Percentiles rank a stretch among this genome's conserved stretches.
Evolutionary conservation across 768 basidiomycete genomes (phyloP).

Genomic region (Artomyces pyxidatus): DNA sequence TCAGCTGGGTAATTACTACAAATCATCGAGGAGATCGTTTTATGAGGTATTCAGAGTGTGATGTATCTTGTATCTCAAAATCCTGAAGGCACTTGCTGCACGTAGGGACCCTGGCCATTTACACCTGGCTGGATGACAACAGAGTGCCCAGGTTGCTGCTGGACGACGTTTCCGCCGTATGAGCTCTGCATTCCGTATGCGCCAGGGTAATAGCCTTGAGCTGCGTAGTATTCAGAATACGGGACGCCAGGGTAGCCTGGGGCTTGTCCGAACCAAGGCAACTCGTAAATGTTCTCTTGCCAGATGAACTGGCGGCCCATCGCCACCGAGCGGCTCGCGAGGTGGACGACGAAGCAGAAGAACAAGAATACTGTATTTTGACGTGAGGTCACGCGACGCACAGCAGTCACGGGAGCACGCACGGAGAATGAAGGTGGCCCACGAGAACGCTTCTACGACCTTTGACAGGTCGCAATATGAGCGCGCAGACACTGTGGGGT

Average conservation of each 20-base stretch:
- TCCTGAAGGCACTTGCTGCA: slow-evolving; percentile 1
- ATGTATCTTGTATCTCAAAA: no score
- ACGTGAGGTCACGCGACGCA: no score
- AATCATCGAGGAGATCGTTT: no score
- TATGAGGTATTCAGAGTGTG: no score
- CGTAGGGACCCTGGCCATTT: slow-evolving; percentile 2
- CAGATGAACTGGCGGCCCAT: slow-evolving; percentile 14
- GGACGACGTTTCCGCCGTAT: slow-evolving; percentile 6
- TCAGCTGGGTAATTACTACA: no score
- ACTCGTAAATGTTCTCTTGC: slow-evolving; percentile 10
- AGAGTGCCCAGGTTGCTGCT: slow-evolving; percentile 9
- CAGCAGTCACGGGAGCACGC: neutral
- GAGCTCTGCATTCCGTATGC: neutral
- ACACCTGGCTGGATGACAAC: slow-evolving; percentile 11
- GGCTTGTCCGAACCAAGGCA: slow-evolving; percentile 16
- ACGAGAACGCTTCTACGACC: slow-evolving; percentile 15
- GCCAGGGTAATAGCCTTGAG: slow-evolving; percentile 3
- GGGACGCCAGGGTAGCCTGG: slow-evolving; percentile 13
- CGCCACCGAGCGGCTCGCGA: slow-evolving; percentile 9
- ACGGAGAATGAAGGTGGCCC: slow-evolving; percentile 8
- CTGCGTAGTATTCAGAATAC: slow-evolving; percentile 5
- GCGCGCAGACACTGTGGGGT: slow-evolving; percentile 11
- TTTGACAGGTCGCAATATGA: slow-evolving; percentile 16
- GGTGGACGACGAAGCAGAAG: slow-evolving; percentile 9
- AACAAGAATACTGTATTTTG: slow-evolving; percentile 11